Conservation (phyloP, 805 yeast species). For the Wickerhamomyces queroliae region DNA sequence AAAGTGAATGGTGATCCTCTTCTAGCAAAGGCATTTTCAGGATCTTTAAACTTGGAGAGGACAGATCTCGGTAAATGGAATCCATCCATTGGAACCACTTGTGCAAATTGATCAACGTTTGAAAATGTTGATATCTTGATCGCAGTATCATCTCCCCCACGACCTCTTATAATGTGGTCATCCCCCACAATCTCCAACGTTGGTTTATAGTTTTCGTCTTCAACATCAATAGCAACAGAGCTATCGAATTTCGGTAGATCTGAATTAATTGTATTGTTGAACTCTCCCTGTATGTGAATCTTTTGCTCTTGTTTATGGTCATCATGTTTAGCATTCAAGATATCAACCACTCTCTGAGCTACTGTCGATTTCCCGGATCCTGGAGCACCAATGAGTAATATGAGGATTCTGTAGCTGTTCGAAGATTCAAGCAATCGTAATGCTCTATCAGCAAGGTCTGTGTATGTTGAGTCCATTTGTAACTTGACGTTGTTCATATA, state of each 20-base stretch:
- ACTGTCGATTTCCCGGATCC: slow-evolving; percentile 83
- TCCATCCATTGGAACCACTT: slow-evolving; percentile 69
- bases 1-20: slow-evolving; percentile 89
- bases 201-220: slow-evolving; percentile 15
- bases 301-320: neutral
- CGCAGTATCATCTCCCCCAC: slow-evolving; percentile 21
- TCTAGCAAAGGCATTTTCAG: slow-evolving; percentile 49
- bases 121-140: slow-evolving; percentile 8
- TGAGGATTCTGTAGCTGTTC: slow-evolving; percentile 38
- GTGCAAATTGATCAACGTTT: slow-evolving; percentile 27
- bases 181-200: slow-evolving; percentile 6
- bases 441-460: slow-evolving; percentile 26
- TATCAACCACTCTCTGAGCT: slow-evolving; percentile 39
- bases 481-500: neutral
- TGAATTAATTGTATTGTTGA: slow-evolving; percentile 3
- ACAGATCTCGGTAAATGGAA: slow-evolving; percentile 55
- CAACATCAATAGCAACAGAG: slow-evolving; percentile 8
- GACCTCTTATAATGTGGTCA: slow-evolving; percentile 13
- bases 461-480: slow-evolving; percentile 24
- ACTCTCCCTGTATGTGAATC: slow-evolving; percentile 4
- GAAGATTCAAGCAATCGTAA: slow-evolving; percentile 22
- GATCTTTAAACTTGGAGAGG: slow-evolving; percentile 45
- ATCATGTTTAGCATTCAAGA: slow-evolving; percentile 28
- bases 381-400: slow-evolving; percentile 71
- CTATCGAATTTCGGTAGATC: slow-evolving; percentile 8